phyloP scores from a whole-genome alignment of 805 yeast species.

The Zygotorulaspora chibaensis region DNA sequence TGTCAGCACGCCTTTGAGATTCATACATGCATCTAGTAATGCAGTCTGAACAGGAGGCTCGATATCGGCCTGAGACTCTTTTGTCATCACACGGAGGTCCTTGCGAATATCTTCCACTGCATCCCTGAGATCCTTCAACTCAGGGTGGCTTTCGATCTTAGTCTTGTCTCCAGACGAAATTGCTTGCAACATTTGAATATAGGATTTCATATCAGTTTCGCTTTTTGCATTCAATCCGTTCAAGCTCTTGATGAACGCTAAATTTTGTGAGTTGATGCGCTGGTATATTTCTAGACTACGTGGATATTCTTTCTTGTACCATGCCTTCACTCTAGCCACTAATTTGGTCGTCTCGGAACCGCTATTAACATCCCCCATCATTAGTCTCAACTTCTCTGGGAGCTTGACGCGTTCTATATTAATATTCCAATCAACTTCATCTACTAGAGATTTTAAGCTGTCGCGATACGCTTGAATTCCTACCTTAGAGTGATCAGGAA shows the following conservation, averaged over 20 bases:
- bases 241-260: conserved; percentile 48
- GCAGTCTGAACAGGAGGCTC: conserved; percentile 78
- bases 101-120: conserved; percentile 51
- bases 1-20: conserved; percentile 72
- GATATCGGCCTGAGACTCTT: conserved; percentile 71
- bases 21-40: conserved; percentile 55
- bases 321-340: conserved; percentile 66
- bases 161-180: conserved; percentile 13
- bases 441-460: conserved; percentile 37
- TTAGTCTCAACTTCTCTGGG: conserved; percentile 62
- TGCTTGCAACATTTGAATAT: conserved; percentile 30
- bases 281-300: conserved; percentile 51
- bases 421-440: conserved; percentile 56
- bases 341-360: conserved; percentile 94
- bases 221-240: conserved; percentile 37
- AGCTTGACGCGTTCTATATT: conserved; percentile 50
- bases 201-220: conserved; percentile 33
- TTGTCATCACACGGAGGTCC: conserved; percentile 57
- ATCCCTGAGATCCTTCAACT: conserved; percentile 35
- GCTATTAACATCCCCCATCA: conserved; percentile 91
- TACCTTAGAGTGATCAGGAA: conserved; percentile 30
- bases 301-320: conserved; percentile 57
- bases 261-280: conserved; percentile 55
- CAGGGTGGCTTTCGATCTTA: conserved; percentile 13
- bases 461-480: conserved; percentile 24